phyloP scores from a whole-genome alignment of 768 basidiomycete genomes.

The Coprinopsis cinerea region DNA sequence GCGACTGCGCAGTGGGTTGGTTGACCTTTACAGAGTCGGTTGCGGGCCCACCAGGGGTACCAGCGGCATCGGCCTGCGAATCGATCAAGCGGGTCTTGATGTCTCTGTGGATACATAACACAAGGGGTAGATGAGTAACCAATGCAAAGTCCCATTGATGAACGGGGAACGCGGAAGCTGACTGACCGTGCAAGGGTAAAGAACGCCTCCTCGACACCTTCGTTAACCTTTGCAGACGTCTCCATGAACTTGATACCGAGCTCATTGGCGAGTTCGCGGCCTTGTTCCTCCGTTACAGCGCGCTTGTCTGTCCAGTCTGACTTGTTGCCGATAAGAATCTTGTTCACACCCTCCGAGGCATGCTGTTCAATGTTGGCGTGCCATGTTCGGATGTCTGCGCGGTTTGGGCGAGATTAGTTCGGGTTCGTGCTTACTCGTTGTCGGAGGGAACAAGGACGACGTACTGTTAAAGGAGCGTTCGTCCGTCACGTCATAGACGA shows the following conservation, averaged over 20 bases:
- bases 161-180: neutral
- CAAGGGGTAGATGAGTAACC: neutral
- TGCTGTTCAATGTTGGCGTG: constrained; percentile 97
- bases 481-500: constrained; percentile 98
- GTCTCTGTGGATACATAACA: constrained; percentile 47
- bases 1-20: constrained; percentile 43
- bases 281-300: constrained; percentile 87
- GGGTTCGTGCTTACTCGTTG: too few relatives aligned
- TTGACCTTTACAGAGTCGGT: constrained; percentile 64
- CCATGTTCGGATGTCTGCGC: constrained; percentile 94
- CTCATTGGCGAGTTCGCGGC: constrained; percentile 86
- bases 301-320: constrained; percentile 98
- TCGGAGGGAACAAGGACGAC: constrained; percentile 27
- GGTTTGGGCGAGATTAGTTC: neutral
- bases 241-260: constrained; percentile 97
- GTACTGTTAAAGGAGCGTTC: constrained; percentile 92
- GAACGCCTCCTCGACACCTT: constrained; percentile 98
- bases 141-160: neutral
- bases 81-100: constrained; percentile 98
- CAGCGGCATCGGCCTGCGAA: constrained; percentile 67
- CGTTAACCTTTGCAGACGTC: constrained; percentile 95
- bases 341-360: constrained; percentile 98
- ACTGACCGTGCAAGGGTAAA: constrained; percentile 90
- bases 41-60: constrained; percentile 28
- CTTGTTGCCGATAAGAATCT: constrained; percentile 98